A percentile compares a stretch with the other conserved stretches of the same genome.
These are phyloP conservation scores for Crithidia fasciculata DNA, from an alignment of 208 protist genomes.

Conservation along the genomic window DNA sequence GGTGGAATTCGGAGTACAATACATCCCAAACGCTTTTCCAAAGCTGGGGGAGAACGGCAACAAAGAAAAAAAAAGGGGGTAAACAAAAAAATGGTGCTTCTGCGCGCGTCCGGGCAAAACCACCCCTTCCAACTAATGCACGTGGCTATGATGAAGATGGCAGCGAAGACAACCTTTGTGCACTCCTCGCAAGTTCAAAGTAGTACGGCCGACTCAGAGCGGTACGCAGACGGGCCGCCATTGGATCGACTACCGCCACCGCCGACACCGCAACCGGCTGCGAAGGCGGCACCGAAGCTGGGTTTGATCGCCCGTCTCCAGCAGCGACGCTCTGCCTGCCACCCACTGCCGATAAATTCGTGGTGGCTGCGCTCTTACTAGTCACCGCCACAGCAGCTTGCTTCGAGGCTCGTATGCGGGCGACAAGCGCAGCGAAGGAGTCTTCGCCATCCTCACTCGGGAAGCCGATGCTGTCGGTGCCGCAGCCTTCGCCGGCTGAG, in stretches of 20 bases:
- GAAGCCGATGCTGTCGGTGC: constrained; percentile 44
- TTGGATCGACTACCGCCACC: neutral
- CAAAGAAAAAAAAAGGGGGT: too few species aligned
- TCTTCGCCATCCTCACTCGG: constrained; percentile 26
- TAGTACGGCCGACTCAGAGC: constrained; percentile 29
- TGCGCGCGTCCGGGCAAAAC: too few species aligned
- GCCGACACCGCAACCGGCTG: neutral
- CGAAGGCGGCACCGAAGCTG: neutral
- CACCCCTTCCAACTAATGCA: too few species aligned
- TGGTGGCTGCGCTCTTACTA: too few species aligned
- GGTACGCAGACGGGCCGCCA: constrained; percentile 17
- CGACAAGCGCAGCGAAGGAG: constrained; percentile 27
- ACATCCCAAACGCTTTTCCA: too few species aligned
- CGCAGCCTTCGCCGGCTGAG: constrained; percentile 10
- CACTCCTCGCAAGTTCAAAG: constrained; percentile 10
- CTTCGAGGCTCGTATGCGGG: constrained; percentile 28
- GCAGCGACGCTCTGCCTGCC: too few species aligned
- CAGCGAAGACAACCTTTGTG: too few species aligned
- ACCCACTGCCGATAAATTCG: too few species aligned
- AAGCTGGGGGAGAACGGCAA: too few species aligned
- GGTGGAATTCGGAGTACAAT: too few species aligned
- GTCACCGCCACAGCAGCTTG: neutral
- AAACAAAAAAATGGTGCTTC: too few species aligned
- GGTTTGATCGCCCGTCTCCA: neutral
- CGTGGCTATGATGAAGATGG: too few species aligned